phyloP scores from a whole-genome alignment of 306 rosid species.

The Aeschynomene evenia region DNA sequence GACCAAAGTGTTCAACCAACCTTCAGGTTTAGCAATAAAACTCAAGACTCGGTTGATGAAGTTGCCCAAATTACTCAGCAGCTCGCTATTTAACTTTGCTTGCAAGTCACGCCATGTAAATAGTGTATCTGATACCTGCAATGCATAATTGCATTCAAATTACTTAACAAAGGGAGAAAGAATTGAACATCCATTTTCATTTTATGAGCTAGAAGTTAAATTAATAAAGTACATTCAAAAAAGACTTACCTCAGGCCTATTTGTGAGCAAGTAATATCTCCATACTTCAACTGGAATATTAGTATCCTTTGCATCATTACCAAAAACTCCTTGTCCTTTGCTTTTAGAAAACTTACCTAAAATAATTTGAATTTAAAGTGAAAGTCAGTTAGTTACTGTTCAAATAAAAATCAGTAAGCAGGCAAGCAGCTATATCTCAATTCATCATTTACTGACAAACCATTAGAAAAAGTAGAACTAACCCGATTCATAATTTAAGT shows the following conservation, averaged over 20 bases:
- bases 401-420: constrained; percentile 17
- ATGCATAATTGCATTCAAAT: constrained; percentile 13
- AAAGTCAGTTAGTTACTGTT: constrained; percentile 1
- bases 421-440: constrained; percentile 5
- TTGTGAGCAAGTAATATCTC: constrained; percentile 94
- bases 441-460: neutral
- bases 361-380: neutral
- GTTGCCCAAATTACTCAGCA: constrained; percentile 93
- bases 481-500: constrained; percentile 95
- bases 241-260: constrained; percentile 88
- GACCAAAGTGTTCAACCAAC: constrained; percentile 46
- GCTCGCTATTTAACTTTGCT: constrained; percentile 85
- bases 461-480: constrained; percentile 1
- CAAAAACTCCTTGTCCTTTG: constrained; percentile 91
- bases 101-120: constrained; percentile 93
- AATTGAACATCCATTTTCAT: neutral
- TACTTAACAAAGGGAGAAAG: constrained; percentile 19
- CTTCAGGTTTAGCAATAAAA: constrained; percentile 95
- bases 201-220: constrained; percentile 9
- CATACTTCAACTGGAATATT: constrained; percentile 91
- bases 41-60: constrained; percentile 86
- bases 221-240: neutral
- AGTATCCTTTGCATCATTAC: constrained; percentile 95
- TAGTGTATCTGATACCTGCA: constrained; percentile 86
- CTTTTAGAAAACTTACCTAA: constrained; percentile 97